phyloP scores from a whole-genome alignment of 2,329 filamentous ascomycete species.

The Colletotrichum siamense region DNA sequence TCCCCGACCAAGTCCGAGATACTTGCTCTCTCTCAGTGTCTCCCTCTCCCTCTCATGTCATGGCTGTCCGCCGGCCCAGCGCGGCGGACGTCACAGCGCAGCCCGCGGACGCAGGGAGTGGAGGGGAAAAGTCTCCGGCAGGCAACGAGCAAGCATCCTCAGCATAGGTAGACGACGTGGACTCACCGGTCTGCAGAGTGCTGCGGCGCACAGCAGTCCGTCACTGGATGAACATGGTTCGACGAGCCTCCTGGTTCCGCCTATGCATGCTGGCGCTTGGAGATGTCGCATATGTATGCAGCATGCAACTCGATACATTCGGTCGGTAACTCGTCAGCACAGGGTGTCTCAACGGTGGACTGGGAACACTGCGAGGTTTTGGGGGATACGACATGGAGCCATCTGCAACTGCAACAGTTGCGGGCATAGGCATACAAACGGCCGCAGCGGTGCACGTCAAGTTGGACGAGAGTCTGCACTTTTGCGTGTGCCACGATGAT shows the following conservation, averaged over 20 bases:
- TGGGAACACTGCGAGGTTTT: neutral
- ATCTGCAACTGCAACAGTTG: neutral
- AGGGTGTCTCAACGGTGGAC: neutral
- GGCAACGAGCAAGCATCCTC: neutral
- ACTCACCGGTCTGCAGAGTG: neutral
- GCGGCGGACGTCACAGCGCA: constrained; percentile 10
- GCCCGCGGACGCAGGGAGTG: neutral
- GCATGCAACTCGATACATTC: neutral
- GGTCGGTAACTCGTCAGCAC: neutral
- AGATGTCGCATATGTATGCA: neutral
- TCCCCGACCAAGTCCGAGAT: neutral
- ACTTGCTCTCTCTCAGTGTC: neutral
- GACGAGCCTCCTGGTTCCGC: neutral
- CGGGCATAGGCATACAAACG: neutral
- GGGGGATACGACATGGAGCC: neutral
- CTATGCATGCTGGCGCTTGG: neutral
- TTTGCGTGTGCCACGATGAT: neutral
- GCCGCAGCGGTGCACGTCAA: neutral
- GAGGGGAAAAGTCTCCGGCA: neutral
- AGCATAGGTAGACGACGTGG: neutral
- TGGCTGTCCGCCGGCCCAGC: neutral
- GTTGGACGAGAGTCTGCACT: neutral
- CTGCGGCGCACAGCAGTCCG: neutral
- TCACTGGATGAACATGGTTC: neutral
- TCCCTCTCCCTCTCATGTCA: neutral